Evolutionary conservation across 805 yeast species (phyloP).

Genomic region (Sugiyamaella lignohabitans): DNA sequence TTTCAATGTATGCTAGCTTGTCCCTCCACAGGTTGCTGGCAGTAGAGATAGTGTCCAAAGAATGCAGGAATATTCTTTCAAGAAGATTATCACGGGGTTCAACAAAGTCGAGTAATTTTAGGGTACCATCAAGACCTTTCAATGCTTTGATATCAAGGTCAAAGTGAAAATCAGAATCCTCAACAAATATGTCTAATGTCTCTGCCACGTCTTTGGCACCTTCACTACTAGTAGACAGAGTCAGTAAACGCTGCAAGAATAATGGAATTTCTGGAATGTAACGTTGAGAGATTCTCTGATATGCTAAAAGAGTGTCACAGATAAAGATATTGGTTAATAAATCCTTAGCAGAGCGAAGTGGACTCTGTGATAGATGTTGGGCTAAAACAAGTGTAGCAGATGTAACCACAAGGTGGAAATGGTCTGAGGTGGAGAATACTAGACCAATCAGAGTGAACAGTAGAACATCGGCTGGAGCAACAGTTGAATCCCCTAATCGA

Average conservation of each 20-base stretch:
- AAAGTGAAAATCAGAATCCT: not conserved
- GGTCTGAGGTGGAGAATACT: slow-evolving; percentile 89
- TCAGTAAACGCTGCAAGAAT: slow-evolving; percentile 30
- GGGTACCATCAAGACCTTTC: not conserved
- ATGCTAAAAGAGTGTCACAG: slow-evolving; percentile 57
- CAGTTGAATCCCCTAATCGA: not conserved
- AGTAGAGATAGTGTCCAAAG: slow-evolving; percentile 4
- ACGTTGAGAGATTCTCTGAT: slow-evolving; percentile 76
- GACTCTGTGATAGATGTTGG: slow-evolving; percentile 56
- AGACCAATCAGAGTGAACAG: slow-evolving; percentile 67
- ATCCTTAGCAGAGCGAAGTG: slow-evolving; percentile 35
- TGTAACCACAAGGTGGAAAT: slow-evolving; percentile 84
- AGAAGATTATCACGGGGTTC: not conserved
- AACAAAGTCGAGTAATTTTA: not conserved
- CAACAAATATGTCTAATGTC: not conserved
- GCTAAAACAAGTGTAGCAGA: slow-evolving; percentile 71
- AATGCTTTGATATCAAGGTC: not conserved
- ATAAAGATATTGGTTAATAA: slow-evolving; percentile 58
- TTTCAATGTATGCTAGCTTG: slow-evolving; percentile 53
- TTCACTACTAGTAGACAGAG: not conserved
- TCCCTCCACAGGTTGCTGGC: slow-evolving; percentile 49
- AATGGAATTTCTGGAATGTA: slow-evolving; percentile 69
- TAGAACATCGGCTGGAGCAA: slow-evolving; percentile 48
- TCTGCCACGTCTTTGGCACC: not conserved
- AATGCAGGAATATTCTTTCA: not conserved